phyloP scores from a whole-genome alignment of 176 grass and related monocot species.

The Melocanna baccifera region DNA sequence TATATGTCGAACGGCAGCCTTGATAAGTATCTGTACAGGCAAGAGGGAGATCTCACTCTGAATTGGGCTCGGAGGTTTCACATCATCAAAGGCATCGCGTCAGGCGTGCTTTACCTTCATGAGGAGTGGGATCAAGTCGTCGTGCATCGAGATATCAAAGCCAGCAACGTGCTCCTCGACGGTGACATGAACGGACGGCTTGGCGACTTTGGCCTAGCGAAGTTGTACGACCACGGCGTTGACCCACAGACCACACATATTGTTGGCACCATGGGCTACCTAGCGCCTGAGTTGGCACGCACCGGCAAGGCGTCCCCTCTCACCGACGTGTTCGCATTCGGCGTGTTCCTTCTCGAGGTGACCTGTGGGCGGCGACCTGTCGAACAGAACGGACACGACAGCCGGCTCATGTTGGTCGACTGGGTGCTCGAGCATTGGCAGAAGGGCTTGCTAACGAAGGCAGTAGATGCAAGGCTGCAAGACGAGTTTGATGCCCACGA shows the following conservation, averaged over 20 bases:
- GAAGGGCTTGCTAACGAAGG: neutral
- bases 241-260: slow-evolving; percentile 29
- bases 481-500: neutral
- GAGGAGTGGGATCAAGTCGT: slow-evolving; percentile 40
- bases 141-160: too few relatives aligned
- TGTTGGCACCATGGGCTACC: slow-evolving; percentile 5
- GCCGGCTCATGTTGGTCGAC: neutral
- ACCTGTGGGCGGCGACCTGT: slow-evolving; percentile 3
- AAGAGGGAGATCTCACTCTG: neutral
- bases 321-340: slow-evolving; percentile 43
- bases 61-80: slow-evolving; percentile 24
- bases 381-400: neutral
- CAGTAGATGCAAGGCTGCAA: slow-evolving; percentile 1
- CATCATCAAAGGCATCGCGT: slow-evolving; percentile 28
- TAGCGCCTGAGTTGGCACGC: too few relatives aligned
- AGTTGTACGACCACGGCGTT: slow-evolving; percentile 30
- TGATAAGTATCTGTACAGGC: neutral
- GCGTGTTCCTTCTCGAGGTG: slow-evolving; percentile 29
- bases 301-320: too few relatives aligned
- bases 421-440: slow-evolving; percentile 5
- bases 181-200: neutral
- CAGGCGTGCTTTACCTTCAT: slow-evolving; percentile 29
- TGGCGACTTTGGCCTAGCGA: slow-evolving; percentile 38
- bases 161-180: neutral
- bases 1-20: neutral